These are phyloP conservation scores for Plantago elongata DNA, from an alignment of 257 asterid species.

Conservation along the genomic window DNA sequence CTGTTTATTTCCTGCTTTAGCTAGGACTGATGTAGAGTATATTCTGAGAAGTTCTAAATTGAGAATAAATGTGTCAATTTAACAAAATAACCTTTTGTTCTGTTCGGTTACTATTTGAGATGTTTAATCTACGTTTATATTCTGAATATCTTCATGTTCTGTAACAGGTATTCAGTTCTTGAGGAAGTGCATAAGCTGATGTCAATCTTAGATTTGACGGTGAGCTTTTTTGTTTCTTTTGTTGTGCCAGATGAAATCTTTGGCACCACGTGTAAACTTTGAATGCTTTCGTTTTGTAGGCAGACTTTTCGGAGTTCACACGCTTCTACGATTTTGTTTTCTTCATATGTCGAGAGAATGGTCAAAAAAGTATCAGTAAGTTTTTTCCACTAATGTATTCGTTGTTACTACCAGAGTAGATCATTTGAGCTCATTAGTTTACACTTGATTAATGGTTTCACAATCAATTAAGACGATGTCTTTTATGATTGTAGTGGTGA, in stretches of 20 bases:
- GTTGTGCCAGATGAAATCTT: constrained; percentile 10
- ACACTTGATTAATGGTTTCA: no score
- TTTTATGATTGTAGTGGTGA: no score
- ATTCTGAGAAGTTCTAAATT: no score
- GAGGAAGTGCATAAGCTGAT: constrained; percentile 77
- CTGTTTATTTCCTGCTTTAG: background rate
- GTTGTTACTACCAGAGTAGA: background rate
- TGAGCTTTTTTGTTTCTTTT: constrained; percentile 22
- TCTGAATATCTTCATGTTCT: constrained; percentile 18
- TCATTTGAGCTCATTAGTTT: no score
- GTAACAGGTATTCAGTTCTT: constrained; percentile 50
- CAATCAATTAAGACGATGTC: no score
- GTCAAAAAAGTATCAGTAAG: constrained; percentile 90
- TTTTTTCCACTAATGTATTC: constrained; percentile 14
- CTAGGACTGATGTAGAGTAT: background rate
- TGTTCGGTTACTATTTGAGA: background rate
- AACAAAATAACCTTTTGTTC: no score
- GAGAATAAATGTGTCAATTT: no score
- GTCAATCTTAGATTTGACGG: constrained; percentile 60
- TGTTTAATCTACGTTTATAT: background rate
- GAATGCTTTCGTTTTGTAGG: constrained; percentile 37
- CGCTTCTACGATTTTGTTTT: constrained; percentile 86
- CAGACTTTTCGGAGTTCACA: constrained; percentile 70
- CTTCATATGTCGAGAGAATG: constrained; percentile 93
- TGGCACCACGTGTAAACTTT: constrained; percentile 1